These are phyloP conservation scores for Scenedesmus sp. DNA, from an alignment of 163 green algal genomes.

Conservation along the genomic window DNA sequence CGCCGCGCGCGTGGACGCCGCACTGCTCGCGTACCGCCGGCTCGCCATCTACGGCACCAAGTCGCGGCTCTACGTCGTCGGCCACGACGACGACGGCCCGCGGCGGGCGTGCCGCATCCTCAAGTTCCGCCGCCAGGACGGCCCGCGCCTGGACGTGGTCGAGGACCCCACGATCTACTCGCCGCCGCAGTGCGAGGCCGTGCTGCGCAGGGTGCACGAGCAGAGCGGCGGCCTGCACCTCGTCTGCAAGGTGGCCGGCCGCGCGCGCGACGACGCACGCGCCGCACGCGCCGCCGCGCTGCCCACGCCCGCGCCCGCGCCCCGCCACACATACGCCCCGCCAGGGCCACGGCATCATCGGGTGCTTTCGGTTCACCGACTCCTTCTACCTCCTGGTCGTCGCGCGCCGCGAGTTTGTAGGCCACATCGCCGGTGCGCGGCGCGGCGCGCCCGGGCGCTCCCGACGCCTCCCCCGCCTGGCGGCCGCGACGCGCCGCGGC, in stretches of 20 bases:
- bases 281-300: background rate
- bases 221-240: conserved; percentile 77
- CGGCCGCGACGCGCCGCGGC: no score
- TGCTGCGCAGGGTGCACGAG: conserved; percentile 66
- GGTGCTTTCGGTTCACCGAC: conserved; percentile 89
- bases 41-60: conserved; percentile 63
- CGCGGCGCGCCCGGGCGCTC: background rate
- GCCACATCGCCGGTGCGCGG: conserved; percentile 54
- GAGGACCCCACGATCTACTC: conserved; percentile 69
- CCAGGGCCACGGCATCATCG: conserved; percentile 75
- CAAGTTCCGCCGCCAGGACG: conserved; percentile 44
- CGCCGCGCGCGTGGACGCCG: conserved; percentile 24
- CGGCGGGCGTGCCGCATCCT: conserved; percentile 54
- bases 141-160: conserved; percentile 42
- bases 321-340: no score
- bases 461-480: background rate
- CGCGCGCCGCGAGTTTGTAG: conserved; percentile 65
- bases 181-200: conserved; percentile 53
- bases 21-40: conserved; percentile 4
- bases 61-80: conserved; percentile 55
- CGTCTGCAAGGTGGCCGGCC: conserved; percentile 64
- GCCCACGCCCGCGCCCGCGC: background rate
- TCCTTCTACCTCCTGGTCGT: conserved; percentile 91
- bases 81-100: conserved; percentile 52
- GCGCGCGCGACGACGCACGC: background rate